Conservation (phyloP, 2,329 filamentous ascomycete species). For the Lachnellula arida region DNA sequence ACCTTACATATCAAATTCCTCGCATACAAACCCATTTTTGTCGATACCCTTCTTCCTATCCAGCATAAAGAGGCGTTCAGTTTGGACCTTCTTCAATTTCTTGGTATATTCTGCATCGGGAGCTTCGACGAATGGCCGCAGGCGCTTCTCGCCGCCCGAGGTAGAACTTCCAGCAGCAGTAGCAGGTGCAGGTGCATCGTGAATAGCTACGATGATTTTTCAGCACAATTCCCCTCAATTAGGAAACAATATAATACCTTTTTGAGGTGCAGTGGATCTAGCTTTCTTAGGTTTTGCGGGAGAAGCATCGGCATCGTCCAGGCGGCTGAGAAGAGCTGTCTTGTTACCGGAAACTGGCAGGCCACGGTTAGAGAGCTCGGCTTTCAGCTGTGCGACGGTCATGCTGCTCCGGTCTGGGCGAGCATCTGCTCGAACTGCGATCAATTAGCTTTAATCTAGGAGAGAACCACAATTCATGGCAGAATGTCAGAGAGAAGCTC, state of each 20-base stretch:
- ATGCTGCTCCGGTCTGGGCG: constrained; percentile 43
- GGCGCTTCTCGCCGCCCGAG: constrained; percentile 9
- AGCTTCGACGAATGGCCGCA: constrained; percentile 10
- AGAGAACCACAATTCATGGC: background rate
- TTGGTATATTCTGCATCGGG: constrained; percentile 17
- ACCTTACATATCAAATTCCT: constrained; percentile 13
- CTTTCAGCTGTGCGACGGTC: constrained; percentile 68
- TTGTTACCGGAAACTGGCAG: constrained; percentile 64
- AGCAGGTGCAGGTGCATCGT: background rate
- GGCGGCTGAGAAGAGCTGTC: constrained; percentile 62
- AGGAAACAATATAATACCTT: background rate
- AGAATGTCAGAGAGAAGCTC: background rate
- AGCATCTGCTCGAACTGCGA: background rate
- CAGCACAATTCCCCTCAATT: background rate
- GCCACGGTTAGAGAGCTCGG: constrained; percentile 65
- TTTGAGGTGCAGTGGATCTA: background rate
- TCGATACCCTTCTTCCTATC: constrained; percentile 10
- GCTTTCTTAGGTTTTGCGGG: constrained; percentile 1
- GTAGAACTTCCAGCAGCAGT: background rate
- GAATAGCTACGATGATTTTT: background rate
- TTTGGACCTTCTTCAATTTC: constrained; percentile 14
- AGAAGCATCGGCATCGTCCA: constrained; percentile 35
- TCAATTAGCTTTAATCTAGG: background rate
- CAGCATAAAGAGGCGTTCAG: constrained; percentile 23
- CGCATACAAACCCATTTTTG: constrained; percentile 2